phyloP scores from a whole-genome alignment of 768 basidiomycete genomes.

The Boletus patriciae region DNA sequence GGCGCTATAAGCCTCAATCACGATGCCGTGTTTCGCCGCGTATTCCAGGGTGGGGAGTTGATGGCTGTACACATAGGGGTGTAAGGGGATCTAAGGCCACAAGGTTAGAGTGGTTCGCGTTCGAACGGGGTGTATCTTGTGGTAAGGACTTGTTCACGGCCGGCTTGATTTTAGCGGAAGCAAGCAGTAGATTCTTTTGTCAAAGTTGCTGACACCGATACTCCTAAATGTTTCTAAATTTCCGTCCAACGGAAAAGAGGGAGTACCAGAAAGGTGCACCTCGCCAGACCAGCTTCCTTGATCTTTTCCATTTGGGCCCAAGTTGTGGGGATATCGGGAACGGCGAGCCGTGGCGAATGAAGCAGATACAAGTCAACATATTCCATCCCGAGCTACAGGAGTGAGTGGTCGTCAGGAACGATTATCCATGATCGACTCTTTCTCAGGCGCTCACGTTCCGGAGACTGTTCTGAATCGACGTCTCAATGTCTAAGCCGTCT shows the following conservation, averaged over 20 bases:
- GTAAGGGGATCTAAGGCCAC: conserved; percentile 56
- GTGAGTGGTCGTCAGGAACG: background rate
- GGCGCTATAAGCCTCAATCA: conserved; percentile 70
- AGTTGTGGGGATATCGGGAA: conserved; percentile 57
- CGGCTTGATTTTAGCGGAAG: conserved; percentile 61
- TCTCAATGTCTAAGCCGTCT: conserved; percentile 50
- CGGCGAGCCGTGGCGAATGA: conserved; percentile 53
- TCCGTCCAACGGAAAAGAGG: no score
- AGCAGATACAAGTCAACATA: conserved; percentile 76
- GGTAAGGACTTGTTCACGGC: conserved; percentile 63
- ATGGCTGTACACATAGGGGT: conserved; percentile 65
- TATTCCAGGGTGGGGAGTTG: conserved; percentile 59
- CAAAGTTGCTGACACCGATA: conserved; percentile 74
- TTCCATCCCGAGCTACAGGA: conserved; percentile 53
- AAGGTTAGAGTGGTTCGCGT: background rate
- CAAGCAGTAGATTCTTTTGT: conserved; percentile 50
- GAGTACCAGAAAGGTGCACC: conserved; percentile 37
- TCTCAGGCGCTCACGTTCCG: conserved; percentile 44
- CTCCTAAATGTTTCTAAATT: conserved; percentile 47
- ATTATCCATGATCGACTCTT: background rate
- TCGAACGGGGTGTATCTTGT: background rate
- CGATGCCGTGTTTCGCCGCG: conserved; percentile 56
- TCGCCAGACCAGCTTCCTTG: conserved; percentile 55
- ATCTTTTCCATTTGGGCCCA: conserved; percentile 67
- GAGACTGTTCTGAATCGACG: conserved; percentile 57